phyloP scores from a whole-genome alignment of 2,329 filamentous ascomycete genomes.

The Fusarium ramigenum region DNA sequence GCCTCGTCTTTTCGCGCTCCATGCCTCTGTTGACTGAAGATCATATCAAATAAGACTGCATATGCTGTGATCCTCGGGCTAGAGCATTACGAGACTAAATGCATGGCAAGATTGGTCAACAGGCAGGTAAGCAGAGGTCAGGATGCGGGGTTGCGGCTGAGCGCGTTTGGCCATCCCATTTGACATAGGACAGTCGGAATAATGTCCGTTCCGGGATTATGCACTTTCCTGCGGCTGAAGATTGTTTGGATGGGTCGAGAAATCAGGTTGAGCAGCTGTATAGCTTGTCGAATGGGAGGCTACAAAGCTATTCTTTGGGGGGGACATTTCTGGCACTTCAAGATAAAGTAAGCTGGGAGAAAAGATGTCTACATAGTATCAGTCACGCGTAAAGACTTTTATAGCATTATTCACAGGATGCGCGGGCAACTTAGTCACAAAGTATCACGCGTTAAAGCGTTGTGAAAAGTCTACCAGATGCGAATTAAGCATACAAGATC shows the following conservation, averaged over 20 bases:
- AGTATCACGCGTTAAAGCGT: neutral
- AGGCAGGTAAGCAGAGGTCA: neutral
- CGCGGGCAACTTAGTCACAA: neutral
- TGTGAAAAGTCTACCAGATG: neutral
- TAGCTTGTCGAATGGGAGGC: neutral
- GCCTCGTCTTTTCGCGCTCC: neutral
- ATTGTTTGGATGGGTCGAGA: neutral
- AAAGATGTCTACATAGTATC: accelerated
- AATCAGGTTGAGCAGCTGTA: neutral
- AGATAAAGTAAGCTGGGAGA: accelerated
- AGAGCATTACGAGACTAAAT: no score
- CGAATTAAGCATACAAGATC: accelerated
- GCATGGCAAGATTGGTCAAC: no score
- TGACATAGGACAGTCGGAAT: neutral
- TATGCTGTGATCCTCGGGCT: neutral
- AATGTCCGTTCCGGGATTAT: neutral
- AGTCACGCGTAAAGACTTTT: neutral
- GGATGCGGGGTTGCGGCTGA: neutral
- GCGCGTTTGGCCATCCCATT: neutral
- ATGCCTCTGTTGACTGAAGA: neutral
- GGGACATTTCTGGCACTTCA: no score
- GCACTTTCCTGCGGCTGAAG: neutral
- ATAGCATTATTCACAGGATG: neutral
- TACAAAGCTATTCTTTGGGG: accelerated
- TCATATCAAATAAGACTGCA: no score